These are phyloP conservation scores for Erigeron philadelphicus DNA, from an alignment of 140 eudicot genomes.

Conservation along the genomic window DNA sequence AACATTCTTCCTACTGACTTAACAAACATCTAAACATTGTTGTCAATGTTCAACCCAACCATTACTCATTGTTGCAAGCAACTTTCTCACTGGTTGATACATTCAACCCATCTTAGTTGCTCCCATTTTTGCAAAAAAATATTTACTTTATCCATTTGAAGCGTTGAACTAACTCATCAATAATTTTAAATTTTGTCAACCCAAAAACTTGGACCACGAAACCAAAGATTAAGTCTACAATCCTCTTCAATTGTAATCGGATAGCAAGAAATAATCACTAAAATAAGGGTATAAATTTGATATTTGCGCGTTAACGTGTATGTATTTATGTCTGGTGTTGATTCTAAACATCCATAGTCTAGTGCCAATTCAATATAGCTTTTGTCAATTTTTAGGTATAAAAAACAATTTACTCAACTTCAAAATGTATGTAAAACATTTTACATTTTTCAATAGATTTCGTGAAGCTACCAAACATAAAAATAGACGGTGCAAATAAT, in stretches of 20 bases:
- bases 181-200: background rate
- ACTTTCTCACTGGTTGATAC: conserved; percentile 1
- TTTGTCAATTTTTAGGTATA: conserved; percentile 22
- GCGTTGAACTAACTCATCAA: background rate
- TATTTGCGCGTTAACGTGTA: conserved; percentile 80
- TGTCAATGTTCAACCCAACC: too few species aligned
- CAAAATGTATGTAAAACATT: background rate
- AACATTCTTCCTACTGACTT: too few species aligned
- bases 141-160: background rate
- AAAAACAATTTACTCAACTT: background rate
- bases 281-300: conserved; percentile 63
- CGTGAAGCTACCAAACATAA: background rate
- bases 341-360: too few species aligned
- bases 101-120: background rate
- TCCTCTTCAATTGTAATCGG: conserved; percentile 88
- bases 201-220: background rate
- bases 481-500: too few species aligned
- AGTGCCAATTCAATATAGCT: too few species aligned
- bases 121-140: background rate
- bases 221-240: conserved; percentile 11
- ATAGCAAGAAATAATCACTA: conserved; percentile 80
- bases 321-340: too few species aligned
- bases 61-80: too few species aligned
- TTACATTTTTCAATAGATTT: background rate
- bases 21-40: too few species aligned